Base-by-base conservation (phyloP, 2,329 filamentous ascomycete species). In the Didymella exigua region DNA sequence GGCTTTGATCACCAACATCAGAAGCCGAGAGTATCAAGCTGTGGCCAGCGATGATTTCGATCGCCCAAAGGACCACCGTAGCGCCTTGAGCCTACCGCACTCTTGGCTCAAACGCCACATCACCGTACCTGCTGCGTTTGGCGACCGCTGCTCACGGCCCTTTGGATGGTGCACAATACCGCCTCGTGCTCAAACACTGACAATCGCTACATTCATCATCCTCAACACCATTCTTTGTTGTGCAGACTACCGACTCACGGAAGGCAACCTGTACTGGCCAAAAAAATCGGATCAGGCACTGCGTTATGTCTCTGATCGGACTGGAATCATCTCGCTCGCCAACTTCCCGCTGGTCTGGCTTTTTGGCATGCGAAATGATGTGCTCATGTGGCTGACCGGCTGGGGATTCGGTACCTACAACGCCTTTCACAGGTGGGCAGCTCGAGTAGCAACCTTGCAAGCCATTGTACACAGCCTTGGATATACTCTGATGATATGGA, bases 361-460 rank as follows among this genome's bases (percentile, higher is more conserved):
- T 0, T 89, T 90, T 60, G 84, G 83, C 0, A 84, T 84, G 66
- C 78, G 88, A 9, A 90, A 90, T 58, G 89, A 90, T 46, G 65
- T 86, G 0, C 78, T 89, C 14, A 76, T 89, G 49, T 88, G 84
- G 84, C 67, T 86, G 0, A 89, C 88, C 0, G 87, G 87, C 0
- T 90, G 87, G 86, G 85, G 84, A 10, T 89, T 87, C 67, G 80
- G 81, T 1, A 86, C 84, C 0, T 89, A 85, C 64, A 89, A 85
- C 60, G 80, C 84, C 34, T 89, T 89, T 47, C 88, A 90, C 69
- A 83, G 87, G 0, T 86, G 86, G 79, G 78, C 87, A 3, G 87
- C 88, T 0, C 78, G 87, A 16, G 78, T 88, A 2, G 80, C 85
- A 5, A 86, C 86, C 0, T 52, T 86, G 0, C 81, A 89, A 60